Evolutionary conservation across 805 yeast species (phyloP).

Genomic region (Candida nonsorbophila): DNA sequence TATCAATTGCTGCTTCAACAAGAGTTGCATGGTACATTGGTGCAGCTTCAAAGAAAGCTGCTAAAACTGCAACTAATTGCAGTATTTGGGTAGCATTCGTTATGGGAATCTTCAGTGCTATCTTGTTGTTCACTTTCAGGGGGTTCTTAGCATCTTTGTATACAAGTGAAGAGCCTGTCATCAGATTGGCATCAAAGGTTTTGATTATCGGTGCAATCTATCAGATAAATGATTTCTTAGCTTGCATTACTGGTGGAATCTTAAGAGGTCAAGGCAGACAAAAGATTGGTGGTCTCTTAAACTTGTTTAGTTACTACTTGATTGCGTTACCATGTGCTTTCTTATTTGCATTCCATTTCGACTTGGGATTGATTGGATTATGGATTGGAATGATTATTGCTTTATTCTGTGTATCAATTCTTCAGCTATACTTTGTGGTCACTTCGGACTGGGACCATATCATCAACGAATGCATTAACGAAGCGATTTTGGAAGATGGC

Average conservation of each 20-base stretch:
- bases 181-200: slow-evolving; percentile 32
- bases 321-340: slow-evolving; percentile 47
- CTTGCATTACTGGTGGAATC: slow-evolving; percentile 48
- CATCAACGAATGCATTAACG: slow-evolving; percentile 35
- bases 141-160: slow-evolving; percentile 34
- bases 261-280: slow-evolving; percentile 57
- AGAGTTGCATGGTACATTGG: slow-evolving; percentile 76
- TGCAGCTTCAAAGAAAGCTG: slow-evolving; percentile 45
- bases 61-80: slow-evolving; percentile 30
- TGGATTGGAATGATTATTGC: slow-evolving; percentile 47
- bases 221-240: slow-evolving; percentile 47
- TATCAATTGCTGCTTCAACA: slow-evolving; percentile 70
- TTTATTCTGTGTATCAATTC: slow-evolving; percentile 32
- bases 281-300: slow-evolving; percentile 49
- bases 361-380: slow-evolving; percentile 38
- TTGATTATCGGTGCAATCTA: slow-evolving; percentile 45
- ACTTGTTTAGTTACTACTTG: slow-evolving; percentile 42
- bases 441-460: slow-evolving; percentile 40
- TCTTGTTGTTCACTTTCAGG: slow-evolving; percentile 33
- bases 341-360: slow-evolving; percentile 35
- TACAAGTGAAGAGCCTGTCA: slow-evolving; percentile 33
- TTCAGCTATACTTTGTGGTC: slow-evolving; percentile 37
- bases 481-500: slow-evolving; percentile 36
- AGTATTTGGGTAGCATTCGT: slow-evolving; percentile 26
- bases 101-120: slow-evolving; percentile 33